Base-by-base conservation (phyloP, 768 basidiomycete genomes). In the Trichaptum fuscoviolaceum region DNA sequence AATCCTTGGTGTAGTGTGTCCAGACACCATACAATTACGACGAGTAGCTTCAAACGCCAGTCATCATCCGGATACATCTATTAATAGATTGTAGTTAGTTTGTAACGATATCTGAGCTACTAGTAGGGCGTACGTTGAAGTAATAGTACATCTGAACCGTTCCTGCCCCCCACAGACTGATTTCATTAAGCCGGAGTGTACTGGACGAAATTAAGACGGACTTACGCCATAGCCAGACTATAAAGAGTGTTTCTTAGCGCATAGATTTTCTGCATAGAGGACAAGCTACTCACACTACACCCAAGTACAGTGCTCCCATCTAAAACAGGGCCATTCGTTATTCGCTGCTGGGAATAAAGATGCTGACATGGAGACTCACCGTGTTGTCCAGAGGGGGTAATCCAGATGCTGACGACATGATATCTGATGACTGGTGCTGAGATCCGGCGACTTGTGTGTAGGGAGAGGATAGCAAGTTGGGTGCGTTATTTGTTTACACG, bases 1-100 rank as follows among this genome's bases (percentile, higher is more conserved):
- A 63, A 30, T n/a, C n/a, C 34, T 63, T 63, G 62, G 34, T 63
- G 62, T n/a, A 30, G 23, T 9, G 62, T 63, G 62, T 63, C 62
- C 25, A 63, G 34, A 30, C 30, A 30, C 30, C 30, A 30, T 30
- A 30, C 30, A 30, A 30, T 30, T 2, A 30, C 30, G 30, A 58
- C 57, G 57, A 58, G 57, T 58, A 26, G n/a, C 25, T 58, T 58
- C n/a, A 58, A n/a, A 26, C 57, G 57, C 57, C 57, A 58, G 57
- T 58, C 57, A 26, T 58, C 57, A 7, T n/a, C 25, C n/a, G n/a
- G 57, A 26, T 58, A 58, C 25, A n/a, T 58, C 57, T 58, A 9
- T 26, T n/a, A 3, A 58, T 2, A 2, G 9, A 58, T 26, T 4
- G 7, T 7, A 3, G 57, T 58, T 9, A 58, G 57, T 26, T 58